Evolutionary conservation across 139 green algal species (phyloP).

Genomic region (Haematococcus lacustris): DNA sequence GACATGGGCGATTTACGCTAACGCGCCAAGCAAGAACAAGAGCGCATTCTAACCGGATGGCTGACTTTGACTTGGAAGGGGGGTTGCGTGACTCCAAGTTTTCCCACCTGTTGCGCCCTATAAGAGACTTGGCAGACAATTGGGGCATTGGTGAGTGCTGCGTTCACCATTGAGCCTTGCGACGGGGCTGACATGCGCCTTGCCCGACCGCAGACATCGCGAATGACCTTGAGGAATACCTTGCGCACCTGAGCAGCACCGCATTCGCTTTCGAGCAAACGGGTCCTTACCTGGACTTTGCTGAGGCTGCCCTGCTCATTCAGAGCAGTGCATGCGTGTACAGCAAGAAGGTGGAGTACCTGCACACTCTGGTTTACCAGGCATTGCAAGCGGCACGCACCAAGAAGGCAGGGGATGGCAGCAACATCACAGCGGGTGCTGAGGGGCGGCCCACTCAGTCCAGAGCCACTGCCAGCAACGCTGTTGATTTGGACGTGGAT

Average conservation of each 20-base stretch:
- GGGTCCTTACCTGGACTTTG: conserved; percentile 66
- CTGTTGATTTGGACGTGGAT: too few species aligned
- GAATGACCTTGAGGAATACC: conserved; percentile 78
- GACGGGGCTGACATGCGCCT: too few species aligned
- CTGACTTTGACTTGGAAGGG: background rate
- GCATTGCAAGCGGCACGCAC: conserved; percentile 18
- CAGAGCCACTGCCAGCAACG: too few species aligned
- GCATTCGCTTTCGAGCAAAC: conserved; percentile 61
- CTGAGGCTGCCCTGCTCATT: conserved; percentile 61
- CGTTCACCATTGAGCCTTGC: too few species aligned
- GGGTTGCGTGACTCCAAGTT: conserved; percentile 39
- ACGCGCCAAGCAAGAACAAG: too few species aligned
- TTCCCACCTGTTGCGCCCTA: conserved; percentile 71
- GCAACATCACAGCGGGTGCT: too few species aligned
- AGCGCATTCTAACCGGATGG: too few species aligned
- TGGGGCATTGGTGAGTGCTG: conserved; percentile 52
- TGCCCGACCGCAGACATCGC: conserved; percentile 76
- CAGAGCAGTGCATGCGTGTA: conserved; percentile 78
- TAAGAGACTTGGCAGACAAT: conserved; percentile 75
- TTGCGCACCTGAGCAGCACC: conserved; percentile 64
- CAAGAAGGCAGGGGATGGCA: too few species aligned
- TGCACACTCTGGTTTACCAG: conserved; percentile 73
- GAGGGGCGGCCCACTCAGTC: too few species aligned
- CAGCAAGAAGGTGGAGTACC: conserved; percentile 83
- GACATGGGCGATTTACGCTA: too few species aligned